A percentile compares a stretch with the other conserved stretches of the same genome.
Evolutionary conservation across 2,329 filamentous ascomycete genomes (phyloP).

Genomic region (Penicillium sp.): DNA sequence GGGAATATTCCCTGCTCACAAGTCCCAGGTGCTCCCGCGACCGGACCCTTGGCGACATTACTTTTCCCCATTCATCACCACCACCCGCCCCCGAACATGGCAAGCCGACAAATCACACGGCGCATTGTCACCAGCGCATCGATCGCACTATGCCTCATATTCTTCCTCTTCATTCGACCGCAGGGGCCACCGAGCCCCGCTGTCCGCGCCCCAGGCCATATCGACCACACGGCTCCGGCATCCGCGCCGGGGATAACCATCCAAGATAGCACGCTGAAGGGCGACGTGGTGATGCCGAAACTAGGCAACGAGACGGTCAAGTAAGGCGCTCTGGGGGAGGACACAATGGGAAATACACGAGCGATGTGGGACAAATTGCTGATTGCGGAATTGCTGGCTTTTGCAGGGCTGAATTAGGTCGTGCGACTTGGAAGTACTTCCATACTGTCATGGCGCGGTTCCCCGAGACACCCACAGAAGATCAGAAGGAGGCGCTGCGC

Average conservation of each 20-base stretch:
- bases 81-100: constrained; percentile 27
- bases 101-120: constrained; percentile 39
- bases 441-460: constrained; percentile 67
- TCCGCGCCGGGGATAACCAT: constrained; percentile 24
- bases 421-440: constrained; percentile 65
- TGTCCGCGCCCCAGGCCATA: constrained; percentile 43
- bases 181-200: constrained; percentile 41
- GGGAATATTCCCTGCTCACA: not conserved
- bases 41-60: constrained; percentile 4
- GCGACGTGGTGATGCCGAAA: constrained; percentile 48
- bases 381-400: constrained; percentile 9
- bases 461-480: constrained; percentile 60
- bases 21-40: not conserved
- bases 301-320: constrained; percentile 52
- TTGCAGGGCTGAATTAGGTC: constrained; percentile 60
- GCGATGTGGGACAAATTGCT: constrained; percentile 1
- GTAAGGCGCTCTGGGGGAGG: constrained; percentile 28
- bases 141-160: constrained; percentile 36
- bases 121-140: constrained; percentile 37
- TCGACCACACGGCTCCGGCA: constrained; percentile 32
- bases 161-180: constrained; percentile 41
- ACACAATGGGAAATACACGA: not conserved
- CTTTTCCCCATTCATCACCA: not conserved
- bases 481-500: constrained; percentile 60
- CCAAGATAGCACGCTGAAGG: constrained; percentile 42